A percentile compares a stretch with the other conserved stretches of the same genome.
phyloP scores from a whole-genome alignment of 1,284 basidiomycete genomes.

The Pyrrhoderma noxium region DNA sequence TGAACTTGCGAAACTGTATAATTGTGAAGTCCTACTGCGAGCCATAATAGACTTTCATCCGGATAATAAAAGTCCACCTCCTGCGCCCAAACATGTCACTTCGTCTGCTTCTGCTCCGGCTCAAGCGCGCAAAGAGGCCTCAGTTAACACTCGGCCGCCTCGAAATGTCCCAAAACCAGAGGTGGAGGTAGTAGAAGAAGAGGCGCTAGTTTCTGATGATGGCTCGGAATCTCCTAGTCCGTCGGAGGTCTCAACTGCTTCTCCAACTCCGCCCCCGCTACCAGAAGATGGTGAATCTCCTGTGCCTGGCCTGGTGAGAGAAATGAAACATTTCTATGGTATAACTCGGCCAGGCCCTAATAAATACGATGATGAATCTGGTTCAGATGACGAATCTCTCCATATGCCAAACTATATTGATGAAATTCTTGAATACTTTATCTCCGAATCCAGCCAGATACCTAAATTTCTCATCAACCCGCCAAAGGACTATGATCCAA shows the following conservation, averaged over 20 bases:
- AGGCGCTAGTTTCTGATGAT: slow-evolving; percentile 62
- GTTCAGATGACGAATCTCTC: slow-evolving; percentile 39
- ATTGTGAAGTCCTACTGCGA: slow-evolving; percentile 82
- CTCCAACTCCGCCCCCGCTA: slow-evolving; percentile 85
- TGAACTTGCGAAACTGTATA: slow-evolving; percentile 85
- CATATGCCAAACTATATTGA: slow-evolving; percentile 74
- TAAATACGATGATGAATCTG: slow-evolving; percentile 11
- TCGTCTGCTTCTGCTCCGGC: slow-evolving; percentile 44
- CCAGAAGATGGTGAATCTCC: slow-evolving; percentile 38
- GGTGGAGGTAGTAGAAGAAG: slow-evolving; percentile 45
- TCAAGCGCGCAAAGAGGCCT: slow-evolving; percentile 43
- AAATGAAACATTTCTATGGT: slow-evolving; percentile 27
- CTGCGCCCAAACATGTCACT: slow-evolving; percentile 93
- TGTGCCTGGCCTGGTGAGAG: slow-evolving; percentile 33
- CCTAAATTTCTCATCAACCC: slow-evolving; percentile 86
- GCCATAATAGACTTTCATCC: slow-evolving; percentile 96
- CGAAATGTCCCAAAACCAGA: slow-evolving; percentile 36
- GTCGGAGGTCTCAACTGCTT: slow-evolving; percentile 79
- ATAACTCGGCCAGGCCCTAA: slow-evolving; percentile 22
- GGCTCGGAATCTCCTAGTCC: slow-evolving; percentile 82
- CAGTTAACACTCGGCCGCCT: slow-evolving; percentile 41
- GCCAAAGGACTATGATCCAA: slow-evolving; percentile 90
- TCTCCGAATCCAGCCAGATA: slow-evolving; percentile 93
- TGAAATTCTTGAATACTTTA: slow-evolving; percentile 97
- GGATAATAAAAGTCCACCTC: slow-evolving; percentile 86